A percentile compares a stretch with the other conserved stretches of the same genome.
Conservation (phyloP, 805 yeast species). For the Cephaloascus albidus region DNA sequence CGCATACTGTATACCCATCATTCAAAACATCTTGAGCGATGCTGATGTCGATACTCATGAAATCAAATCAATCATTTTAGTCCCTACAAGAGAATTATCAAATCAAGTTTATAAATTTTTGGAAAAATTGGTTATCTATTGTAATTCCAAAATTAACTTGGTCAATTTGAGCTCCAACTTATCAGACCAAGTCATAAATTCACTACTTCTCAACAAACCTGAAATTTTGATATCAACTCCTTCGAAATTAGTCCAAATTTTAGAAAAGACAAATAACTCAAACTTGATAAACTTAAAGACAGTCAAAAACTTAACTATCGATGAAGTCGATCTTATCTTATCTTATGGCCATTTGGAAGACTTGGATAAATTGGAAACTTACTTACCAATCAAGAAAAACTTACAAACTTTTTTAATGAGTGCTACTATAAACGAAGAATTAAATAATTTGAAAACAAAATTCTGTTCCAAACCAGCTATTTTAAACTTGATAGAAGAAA, state of each 20-base stretch:
- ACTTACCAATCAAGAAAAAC: conserved; percentile 61
- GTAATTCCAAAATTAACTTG: conserved; percentile 54
- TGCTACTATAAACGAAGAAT: conserved; percentile 87
- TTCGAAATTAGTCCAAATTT: conserved; percentile 49
- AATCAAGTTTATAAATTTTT: conserved; percentile 73
- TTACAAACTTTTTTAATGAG: conserved; percentile 86
- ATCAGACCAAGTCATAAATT: conserved; percentile 60
- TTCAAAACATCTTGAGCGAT: conserved; percentile 60
- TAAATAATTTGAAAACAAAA: conserved; percentile 61
- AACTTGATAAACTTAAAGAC: conserved; percentile 40
- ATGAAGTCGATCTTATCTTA: conserved; percentile 87
- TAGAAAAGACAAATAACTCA: conserved; percentile 36
- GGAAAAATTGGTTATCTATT: conserved; percentile 57
- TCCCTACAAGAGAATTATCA: conserved; percentile 89
- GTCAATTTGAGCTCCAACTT: conserved; percentile 60
- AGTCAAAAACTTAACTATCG: conserved; percentile 71
- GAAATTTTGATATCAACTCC: conserved; percentile 86
- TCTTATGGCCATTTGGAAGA: conserved; percentile 91
- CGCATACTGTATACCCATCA: conserved; percentile 80
- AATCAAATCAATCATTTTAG: conserved; percentile 61
- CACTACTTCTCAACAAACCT: conserved; percentile 67
- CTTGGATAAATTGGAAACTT: conserved; percentile 51
- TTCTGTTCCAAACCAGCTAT: conserved; percentile 83
- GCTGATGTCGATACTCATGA: conserved; percentile 8
- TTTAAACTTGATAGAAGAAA: conserved; percentile 68